Evolutionary conservation across 768 basidiomycete species (phyloP).

Genomic region (Suillus spraguei): DNA sequence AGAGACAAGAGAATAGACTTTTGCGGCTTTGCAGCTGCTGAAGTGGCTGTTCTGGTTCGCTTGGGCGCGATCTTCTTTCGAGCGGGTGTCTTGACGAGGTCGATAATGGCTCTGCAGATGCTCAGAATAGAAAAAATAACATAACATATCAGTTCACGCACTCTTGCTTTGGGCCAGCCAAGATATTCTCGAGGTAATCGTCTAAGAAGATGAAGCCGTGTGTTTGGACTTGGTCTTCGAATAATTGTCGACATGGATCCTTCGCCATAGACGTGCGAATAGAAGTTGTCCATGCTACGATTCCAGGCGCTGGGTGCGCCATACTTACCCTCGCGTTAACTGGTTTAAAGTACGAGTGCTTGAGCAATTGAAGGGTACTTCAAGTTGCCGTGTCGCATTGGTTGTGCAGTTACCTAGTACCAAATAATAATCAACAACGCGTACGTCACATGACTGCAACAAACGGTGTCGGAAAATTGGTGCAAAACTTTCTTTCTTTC

Average conservation of each 20-base stretch:
- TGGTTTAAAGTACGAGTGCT: background rate
- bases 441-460: conserved; percentile 30
- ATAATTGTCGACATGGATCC: conserved; percentile 69
- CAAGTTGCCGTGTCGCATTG: conserved; percentile 3
- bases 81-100: conserved; percentile 83
- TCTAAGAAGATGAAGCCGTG: conserved; percentile 82
- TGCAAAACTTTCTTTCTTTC: no score
- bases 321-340: conserved; percentile 12
- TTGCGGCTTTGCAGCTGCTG: conserved; percentile 47
- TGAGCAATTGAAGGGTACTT: conserved; percentile 2
- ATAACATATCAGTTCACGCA: conserved; percentile 32
- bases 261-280: conserved; percentile 70
- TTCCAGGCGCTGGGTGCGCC: conserved; percentile 38
- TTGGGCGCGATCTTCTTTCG: conserved; percentile 62
- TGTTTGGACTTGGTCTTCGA: conserved; percentile 73
- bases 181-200: conserved; percentile 72
- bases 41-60: conserved; percentile 47
- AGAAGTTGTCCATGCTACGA: conserved; percentile 68
- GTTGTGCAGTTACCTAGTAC: conserved; percentile 4
- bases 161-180: conserved; percentile 69
- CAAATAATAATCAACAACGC: conserved; percentile 31
- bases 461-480: background rate
- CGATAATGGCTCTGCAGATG: conserved; percentile 61
- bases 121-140: conserved; percentile 7
- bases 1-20: conserved; percentile 41